These are phyloP conservation scores for Nakazawaea sp. DNA, from an alignment of 805 yeast genomes.

Conservation along the genomic window DNA sequence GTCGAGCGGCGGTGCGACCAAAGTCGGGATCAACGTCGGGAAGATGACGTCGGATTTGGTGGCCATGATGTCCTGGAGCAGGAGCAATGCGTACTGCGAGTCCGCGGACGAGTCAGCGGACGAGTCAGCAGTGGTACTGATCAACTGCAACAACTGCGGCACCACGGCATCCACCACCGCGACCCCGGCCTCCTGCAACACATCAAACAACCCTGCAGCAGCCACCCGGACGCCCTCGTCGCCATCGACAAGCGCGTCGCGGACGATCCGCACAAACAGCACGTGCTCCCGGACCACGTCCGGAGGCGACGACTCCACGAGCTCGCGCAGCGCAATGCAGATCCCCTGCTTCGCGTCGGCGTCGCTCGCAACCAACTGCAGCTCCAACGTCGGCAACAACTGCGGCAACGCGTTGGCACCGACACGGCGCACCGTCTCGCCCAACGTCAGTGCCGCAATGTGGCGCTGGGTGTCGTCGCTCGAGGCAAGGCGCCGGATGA, in stretches of 20 bases:
- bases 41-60: conserved; percentile 84
- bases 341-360: conserved; percentile 93
- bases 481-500: conserved; percentile 81
- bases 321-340: conserved; percentile 86
- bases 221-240: conserved; percentile 75
- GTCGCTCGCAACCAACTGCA: conserved; percentile 51
- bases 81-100: conserved; percentile 74
- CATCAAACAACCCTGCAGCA: conserved; percentile 88
- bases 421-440: conserved; percentile 91
- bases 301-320: conserved; percentile 64
- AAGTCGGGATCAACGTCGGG: conserved; percentile 86
- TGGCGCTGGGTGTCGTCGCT: conserved; percentile 69
- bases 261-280: conserved; percentile 66
- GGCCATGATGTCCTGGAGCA: conserved; percentile 87
- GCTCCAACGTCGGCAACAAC: conserved; percentile 77
- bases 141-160: conserved; percentile 73
- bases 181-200: conserved; percentile 76
- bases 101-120: conserved; percentile 34
- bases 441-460: conserved; percentile 89
- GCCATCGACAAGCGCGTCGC: conserved; percentile 72
- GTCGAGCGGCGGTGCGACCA: conserved; percentile 76
- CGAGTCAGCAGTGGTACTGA: too few relatives aligned
- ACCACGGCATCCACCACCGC: conserved; percentile 82
- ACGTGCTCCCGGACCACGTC: conserved; percentile 61
- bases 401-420: conserved; percentile 83